phyloP scores from a whole-genome alignment of 768 basidiomycete genomes.

The Sporobolomyces roseus region DNA sequence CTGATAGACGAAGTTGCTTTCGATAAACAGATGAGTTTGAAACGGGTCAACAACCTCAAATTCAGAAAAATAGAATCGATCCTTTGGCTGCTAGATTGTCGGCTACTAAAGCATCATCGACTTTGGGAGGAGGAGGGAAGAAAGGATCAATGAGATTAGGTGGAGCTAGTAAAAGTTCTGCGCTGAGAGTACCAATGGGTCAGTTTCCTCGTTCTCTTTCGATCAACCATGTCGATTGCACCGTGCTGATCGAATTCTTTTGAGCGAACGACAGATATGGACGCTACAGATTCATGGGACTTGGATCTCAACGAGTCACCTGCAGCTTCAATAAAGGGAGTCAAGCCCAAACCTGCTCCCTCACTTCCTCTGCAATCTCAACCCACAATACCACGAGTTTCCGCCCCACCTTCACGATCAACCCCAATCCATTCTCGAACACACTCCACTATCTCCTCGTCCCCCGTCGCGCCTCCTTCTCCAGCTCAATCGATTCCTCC shows the following conservation, averaged over 20 bases:
- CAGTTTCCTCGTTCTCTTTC: not conserved
- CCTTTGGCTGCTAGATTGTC: slow-evolving; percentile 26
- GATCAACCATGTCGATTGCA: too few relatives aligned
- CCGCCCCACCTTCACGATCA: not conserved
- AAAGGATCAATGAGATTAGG: slow-evolving; percentile 33
- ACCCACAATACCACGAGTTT: not conserved
- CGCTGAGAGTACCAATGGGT: slow-evolving; percentile 25
- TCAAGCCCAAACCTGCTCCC: slow-evolving; percentile 14
- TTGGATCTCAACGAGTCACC: slow-evolving; percentile 17
- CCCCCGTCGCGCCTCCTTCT: not conserved
- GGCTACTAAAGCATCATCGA: not conserved
- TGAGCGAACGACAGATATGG: slow-evolving; percentile 27
- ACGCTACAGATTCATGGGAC: slow-evolving; percentile 38
- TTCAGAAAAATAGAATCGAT: slow-evolving; percentile 1
- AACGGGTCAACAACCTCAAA: slow-evolving; percentile 48
- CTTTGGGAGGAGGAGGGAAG: not conserved
- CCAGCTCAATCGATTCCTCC: not conserved
- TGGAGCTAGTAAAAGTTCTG: slow-evolving; percentile 18
- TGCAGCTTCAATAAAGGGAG: not conserved
- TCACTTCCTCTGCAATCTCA: not conserved
- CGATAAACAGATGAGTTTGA: slow-evolving; percentile 66
- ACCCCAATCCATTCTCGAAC: not conserved
- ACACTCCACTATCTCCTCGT: not conserved
- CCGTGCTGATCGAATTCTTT: not conserved
- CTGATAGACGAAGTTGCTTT: not conserved